Conservation (phyloP, 306 rosid genomes). For the Comarum palustre region DNA sequence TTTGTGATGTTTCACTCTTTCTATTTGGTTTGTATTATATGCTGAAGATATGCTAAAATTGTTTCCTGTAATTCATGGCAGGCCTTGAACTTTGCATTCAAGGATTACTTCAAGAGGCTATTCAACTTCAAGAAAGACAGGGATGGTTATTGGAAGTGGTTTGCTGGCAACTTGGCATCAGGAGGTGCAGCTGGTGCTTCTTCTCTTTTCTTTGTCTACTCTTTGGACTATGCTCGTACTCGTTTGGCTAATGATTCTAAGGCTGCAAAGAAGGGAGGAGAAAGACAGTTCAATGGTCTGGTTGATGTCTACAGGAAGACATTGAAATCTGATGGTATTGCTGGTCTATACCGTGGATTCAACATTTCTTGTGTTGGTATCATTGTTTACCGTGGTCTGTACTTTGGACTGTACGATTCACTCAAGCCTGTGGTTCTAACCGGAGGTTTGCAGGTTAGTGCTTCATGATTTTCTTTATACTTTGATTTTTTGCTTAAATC, state of each 20-base stretch:
- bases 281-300: conserved; percentile 81
- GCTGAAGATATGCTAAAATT: conserved; percentile 13
- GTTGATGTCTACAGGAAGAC: conserved; percentile 86
- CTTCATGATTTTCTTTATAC: neutral
- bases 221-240: conserved; percentile 83
- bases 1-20: neutral
- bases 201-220: conserved; percentile 76
- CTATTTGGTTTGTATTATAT: neutral
- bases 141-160: conserved; percentile 93
- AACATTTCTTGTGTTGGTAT: conserved; percentile 80
- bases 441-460: conserved; percentile 58
- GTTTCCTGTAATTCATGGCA: conserved; percentile 22
- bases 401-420: conserved; percentile 86
- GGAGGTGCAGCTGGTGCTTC: conserved; percentile 95
- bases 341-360: conserved; percentile 92
- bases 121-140: conserved; percentile 85
- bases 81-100: conserved; percentile 93
- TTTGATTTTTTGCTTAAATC: neutral
- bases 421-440: conserved; percentile 71
- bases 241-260: conserved; percentile 81
- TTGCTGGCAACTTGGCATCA: conserved; percentile 82
- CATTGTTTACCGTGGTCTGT: conserved; percentile 85
- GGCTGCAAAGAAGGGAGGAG: conserved; percentile 94
- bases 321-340: conserved; percentile 63
- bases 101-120: conserved; percentile 90